A percentile compares a stretch with the other conserved stretches of the same genome.
phyloP scores from a whole-genome alignment of 1,139 yeast genomes.

The Arxiozyma slooffiae region DNA sequence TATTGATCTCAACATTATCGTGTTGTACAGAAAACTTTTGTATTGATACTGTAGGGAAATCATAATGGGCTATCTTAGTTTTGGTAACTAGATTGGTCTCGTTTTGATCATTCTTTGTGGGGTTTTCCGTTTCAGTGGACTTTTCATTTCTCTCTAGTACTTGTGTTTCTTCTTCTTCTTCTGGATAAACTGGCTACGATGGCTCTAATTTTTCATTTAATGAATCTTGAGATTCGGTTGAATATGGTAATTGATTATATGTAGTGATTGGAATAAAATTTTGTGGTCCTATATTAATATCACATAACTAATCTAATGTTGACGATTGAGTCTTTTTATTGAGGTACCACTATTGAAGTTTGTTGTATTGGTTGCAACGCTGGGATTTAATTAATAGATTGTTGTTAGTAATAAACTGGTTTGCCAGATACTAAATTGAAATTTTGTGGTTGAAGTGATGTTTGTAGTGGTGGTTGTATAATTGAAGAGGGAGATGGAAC shows the following conservation, averaged over 20 bases:
- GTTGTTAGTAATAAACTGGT: slow-evolving; percentile 1
- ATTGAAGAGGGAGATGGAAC: slow-evolving; percentile 20
- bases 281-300: neutral
- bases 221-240: slow-evolving; percentile 6
- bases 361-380: neutral
- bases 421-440: neutral
- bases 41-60: slow-evolving; percentile 35
- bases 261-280: neutral
- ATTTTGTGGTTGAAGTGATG: neutral
- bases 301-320: neutral
- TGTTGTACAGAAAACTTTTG: slow-evolving; percentile 19
- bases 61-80: slow-evolving; percentile 30
- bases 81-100: neutral
- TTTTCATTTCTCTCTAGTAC: slow-evolving; percentile 1
- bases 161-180: slow-evolving; percentile 15
- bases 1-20: slow-evolving; percentile 1
- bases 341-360: neutral
- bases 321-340: neutral
- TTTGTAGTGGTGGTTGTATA: neutral
- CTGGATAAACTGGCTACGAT: slow-evolving; percentile 16
- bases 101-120: slow-evolving; percentile 5
- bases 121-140: neutral
- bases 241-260: slow-evolving; percentile 4
- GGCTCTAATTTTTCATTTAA: slow-evolving; percentile 18
- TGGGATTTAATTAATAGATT: neutral